phyloP scores from a whole-genome alignment of 2,329 filamentous ascomycete species.

The Epichloe typhina region DNA sequence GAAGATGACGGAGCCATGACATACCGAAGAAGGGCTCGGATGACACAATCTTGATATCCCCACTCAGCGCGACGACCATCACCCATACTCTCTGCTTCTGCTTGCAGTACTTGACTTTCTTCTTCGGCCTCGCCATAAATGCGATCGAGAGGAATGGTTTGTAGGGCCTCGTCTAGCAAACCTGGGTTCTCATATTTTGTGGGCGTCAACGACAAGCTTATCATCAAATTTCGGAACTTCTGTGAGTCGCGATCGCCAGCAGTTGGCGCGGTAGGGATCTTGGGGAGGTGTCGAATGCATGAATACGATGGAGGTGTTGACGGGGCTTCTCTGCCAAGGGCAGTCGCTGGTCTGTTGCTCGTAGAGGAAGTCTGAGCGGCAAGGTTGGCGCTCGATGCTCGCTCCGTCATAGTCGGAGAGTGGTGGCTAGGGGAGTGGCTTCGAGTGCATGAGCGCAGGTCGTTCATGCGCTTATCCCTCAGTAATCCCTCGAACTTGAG shows the following conservation, averaged over 20 bases:
- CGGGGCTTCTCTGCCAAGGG: constrained; percentile 21
- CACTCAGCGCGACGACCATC: constrained; percentile 71
- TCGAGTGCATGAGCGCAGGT: constrained; percentile 43
- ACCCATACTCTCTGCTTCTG: constrained; percentile 77
- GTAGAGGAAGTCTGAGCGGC: constrained; percentile 25
- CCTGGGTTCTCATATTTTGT: constrained; percentile 95
- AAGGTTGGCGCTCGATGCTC: constrained; percentile 35
- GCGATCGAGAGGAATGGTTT: constrained; percentile 73
- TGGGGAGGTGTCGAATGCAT: constrained; percentile 36
- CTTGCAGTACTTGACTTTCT: constrained; percentile 75
- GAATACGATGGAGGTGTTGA: constrained; percentile 34
- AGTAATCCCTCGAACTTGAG: constrained; percentile 78
- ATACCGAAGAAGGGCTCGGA: constrained; percentile 72
- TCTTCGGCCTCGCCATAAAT: constrained; percentile 93
- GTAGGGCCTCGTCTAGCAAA: constrained; percentile 79
- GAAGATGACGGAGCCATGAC: constrained; percentile 15
- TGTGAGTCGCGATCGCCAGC: constrained; percentile 50
- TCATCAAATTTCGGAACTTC: constrained; percentile 69
- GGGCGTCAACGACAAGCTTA: constrained; percentile 77
- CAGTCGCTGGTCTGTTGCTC: constrained; percentile 33
- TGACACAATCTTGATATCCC: constrained; percentile 96
- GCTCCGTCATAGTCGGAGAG: constrained; percentile 40
- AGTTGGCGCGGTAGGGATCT: constrained; percentile 59
- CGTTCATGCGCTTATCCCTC: constrained; percentile 75
- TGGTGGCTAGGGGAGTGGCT: constrained; percentile 48